Base-by-base conservation (phyloP, 805 yeast species). In the Aciculoconidium aculeatum region DNA sequence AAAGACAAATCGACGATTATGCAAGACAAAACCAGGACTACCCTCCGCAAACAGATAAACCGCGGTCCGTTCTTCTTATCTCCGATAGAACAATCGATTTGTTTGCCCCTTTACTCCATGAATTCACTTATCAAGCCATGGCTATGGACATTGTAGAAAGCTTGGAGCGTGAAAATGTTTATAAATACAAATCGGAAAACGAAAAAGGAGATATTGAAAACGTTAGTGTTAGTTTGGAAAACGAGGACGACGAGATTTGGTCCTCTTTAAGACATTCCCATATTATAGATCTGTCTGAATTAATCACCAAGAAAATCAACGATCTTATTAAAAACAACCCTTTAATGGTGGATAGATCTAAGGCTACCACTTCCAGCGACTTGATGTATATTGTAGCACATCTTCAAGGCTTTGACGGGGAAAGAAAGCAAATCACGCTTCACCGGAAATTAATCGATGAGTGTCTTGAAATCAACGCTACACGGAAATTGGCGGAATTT, bases 101-200 rank as follows among this genome's bases (percentile, higher is more conserved):
- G 27, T 73, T 74, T 44, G 82, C 92, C 5, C 95, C 96, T 0
- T 51, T 92, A 26, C 56, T 88, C 31, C 97, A 92, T 53, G 95
- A 86, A 51, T 85, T 88, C 55, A 74, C 80, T 14, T 92, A 88
- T 55, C 94, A 90, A 56, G 88, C 96, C 4, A 78, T 88, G 83
- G 81, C 88, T 11, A 80, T 80, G 60, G 98, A 90, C 53, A 56
- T 80, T 15, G 67, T 70, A 2, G 60, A 58, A 17, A 47, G 57
- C 23, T 54, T 65, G 39, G 71, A 43, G 59, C 56, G 53, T 53
- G 61, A 30, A 61, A 61, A 64, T 16, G 28, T 30, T 9, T 80
- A 73, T 49, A 59, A 49, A 17, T 83, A 78, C 46, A 49, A 59
- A 25, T 67, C 73, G 6, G 81, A 72, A 44, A 75, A 63, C 47